Percentiles rank a stretch among this genome's conserved stretches.
phyloP scores from a whole-genome alignment of 306 rosid genomes.

The Cajanus cajan region DNA sequence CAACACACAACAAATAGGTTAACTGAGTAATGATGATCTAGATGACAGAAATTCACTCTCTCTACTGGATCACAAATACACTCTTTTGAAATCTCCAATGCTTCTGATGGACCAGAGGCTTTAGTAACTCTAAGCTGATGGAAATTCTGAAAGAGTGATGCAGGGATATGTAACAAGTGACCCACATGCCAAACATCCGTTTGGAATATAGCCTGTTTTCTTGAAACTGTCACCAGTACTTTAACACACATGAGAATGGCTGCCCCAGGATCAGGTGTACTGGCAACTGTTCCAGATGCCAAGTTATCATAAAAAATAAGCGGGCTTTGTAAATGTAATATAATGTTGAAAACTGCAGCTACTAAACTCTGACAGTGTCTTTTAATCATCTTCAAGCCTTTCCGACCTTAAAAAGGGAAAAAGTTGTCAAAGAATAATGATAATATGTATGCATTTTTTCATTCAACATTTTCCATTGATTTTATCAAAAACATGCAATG shows the following conservation, averaged over 20 bases:
- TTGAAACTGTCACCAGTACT: constrained; percentile 68
- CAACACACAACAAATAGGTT: constrained; percentile 76
- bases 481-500: background rate
- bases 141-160: constrained; percentile 70
- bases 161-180: constrained; percentile 71
- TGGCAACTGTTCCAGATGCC: constrained; percentile 33
- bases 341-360: constrained; percentile 62
- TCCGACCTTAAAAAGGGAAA: constrained; percentile 53
- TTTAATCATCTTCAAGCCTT: constrained; percentile 69
- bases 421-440: constrained; percentile 28
- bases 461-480: constrained; percentile 8
- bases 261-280: constrained; percentile 80
- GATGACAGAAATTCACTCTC: constrained; percentile 29
- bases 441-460: constrained; percentile 4
- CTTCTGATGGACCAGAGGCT: constrained; percentile 38
- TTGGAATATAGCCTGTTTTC: constrained; percentile 63
- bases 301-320: constrained; percentile 51
- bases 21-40: constrained; percentile 60
- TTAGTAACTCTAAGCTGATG: constrained; percentile 52
- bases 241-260: constrained; percentile 91
- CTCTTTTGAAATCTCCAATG: constrained; percentile 34
- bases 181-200: constrained; percentile 77
- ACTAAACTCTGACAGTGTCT: constrained; percentile 68
- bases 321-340: constrained; percentile 74
- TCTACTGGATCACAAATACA: constrained; percentile 42